These are phyloP conservation scores for Ophiocordyceps sinensis DNA, from an alignment of 2,329 filamentous ascomycete genomes.

Conservation along the genomic window DNA sequence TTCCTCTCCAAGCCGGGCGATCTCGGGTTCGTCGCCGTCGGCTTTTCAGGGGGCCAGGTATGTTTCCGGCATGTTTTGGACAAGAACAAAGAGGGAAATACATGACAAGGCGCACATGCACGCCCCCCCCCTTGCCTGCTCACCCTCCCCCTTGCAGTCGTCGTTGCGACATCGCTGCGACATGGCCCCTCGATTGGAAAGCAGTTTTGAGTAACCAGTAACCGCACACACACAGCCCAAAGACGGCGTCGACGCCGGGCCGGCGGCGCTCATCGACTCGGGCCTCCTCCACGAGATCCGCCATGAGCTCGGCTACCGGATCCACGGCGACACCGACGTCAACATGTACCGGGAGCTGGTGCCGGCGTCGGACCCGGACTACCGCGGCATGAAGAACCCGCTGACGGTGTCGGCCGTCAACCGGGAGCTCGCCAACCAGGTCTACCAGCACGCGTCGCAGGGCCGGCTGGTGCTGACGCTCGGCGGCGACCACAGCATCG, in stretches of 20 bases:
- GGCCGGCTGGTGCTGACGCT: conserved; percentile 86
- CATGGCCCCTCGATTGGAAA: too few species aligned
- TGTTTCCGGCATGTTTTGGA: conserved; percentile 9
- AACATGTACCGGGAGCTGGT: conserved; percentile 69
- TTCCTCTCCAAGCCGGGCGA: conserved; percentile 71
- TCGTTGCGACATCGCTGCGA: too few species aligned
- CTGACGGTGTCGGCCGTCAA: conserved; percentile 77
- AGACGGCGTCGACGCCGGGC: conserved; percentile 79
- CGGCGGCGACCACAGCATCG: conserved; percentile 91
- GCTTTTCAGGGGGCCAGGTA: conserved; percentile 94
- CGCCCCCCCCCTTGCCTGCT: not conserved
- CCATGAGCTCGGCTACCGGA: conserved; percentile 75
- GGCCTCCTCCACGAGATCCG: conserved; percentile 74
- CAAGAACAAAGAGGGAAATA: not conserved
- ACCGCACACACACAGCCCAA: conserved; percentile 51
- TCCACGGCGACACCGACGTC: conserved; percentile 70
- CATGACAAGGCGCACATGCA: not conserved
- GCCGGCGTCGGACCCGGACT: conserved; percentile 57
- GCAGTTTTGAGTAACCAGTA: not conserved
- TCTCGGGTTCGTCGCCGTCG: conserved; percentile 83
- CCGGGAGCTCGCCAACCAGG: conserved; percentile 61
- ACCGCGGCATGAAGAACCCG: conserved; percentile 91
- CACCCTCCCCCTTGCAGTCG: too few species aligned
- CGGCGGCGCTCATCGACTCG: conserved; percentile 73
- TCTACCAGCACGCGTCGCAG: conserved; percentile 70